Base-by-base conservation (phyloP, 2,329 filamentous ascomycete genomes). In the Delphinella strobiligena region DNA sequence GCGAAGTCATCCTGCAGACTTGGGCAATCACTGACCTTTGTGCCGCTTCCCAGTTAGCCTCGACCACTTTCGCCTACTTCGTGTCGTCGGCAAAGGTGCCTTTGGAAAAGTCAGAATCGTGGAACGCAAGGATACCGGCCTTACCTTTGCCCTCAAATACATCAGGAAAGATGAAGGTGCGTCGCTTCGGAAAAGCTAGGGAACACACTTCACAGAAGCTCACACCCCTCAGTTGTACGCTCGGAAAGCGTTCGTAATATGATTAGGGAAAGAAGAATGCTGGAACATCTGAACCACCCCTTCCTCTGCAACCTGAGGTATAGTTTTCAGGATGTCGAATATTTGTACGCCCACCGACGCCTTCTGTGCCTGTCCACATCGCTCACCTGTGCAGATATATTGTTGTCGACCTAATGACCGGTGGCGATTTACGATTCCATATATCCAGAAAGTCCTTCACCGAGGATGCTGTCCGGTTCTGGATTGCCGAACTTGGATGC, bases 71-170 rank as follows among this genome's bases (percentile, higher is more conserved):
- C 84, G 89, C 50, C 73, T 98, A 41, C 69, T 96, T 49, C 81
- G 91, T 57, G 91, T 98, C 47, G 91, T 98, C 51, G 91, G 91
- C 49, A 93, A 94, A 62, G 91, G 91, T 54, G 91, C 91, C 42
- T 98, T 98, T 68, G 91, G 91, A 55, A 98, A 98, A 66, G 91
- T 98, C 46, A 82, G 91, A 55, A 98, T 98, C 51, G 91, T 98
- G 56, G 91, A 98, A 71, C 78, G 88, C 51, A 96, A 96, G 64
- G 91, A 98, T 59, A 94, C 87, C 1, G 81, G 80, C 41, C 66
- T 96, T 53, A 89, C 88, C 2, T 98, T 98, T 62, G 91, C 91
- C 33, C 72, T 98, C 49, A 98, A 98, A 64, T 96, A 96, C 62
- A 96, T 96, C 49, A 80, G 88, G 50, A 96, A 95, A 74, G 89